Base-by-base conservation (phyloP, 108 stramenopile species). In the Nitzschia inconspicua region DNA sequence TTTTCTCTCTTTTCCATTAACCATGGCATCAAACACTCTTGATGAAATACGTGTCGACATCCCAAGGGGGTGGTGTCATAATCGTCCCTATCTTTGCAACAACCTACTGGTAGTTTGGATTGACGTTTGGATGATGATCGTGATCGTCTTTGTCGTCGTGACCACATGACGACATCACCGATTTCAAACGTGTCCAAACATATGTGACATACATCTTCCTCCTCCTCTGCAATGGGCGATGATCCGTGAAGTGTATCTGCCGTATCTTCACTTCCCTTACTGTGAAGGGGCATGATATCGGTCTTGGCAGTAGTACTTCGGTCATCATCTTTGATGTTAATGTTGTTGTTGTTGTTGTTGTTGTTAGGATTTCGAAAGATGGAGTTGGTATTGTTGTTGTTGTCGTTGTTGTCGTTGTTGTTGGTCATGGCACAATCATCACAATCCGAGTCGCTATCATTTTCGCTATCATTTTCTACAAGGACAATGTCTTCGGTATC, bases 1-100 rank as follows among this genome's bases (percentile, higher is more conserved):
- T 74, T 65, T 53, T 74, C 64, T n/a, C 65, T 58, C 19, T 39
- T 30, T 18, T 66, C 52, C 25, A 60, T 46, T 30, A 74, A 42
- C 73, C 73, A 74, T 18, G 43, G 65, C 10, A 41, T 14, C 19
- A 74, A 52, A 42, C 73, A 74, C 25, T 66, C 66, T n/a, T 48
- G 18, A 34, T 74, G 73, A 59, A 59, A 74, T 19, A 67, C 73
- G 49, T 74, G 73, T 18, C 28, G 39, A 35, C 73, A 74, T 16
- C 16, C 28, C 7, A 41, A 20, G 30, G 23, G 19, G 43, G 24
- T 51, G 0, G 50, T 2, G 3, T 26, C 18, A 14, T 18, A 29
- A 0, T 14, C 10, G 8, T 27, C 1, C 10, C 25, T 24, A 18
- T 18, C 26, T 14, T 14, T 6, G 14, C 18, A 14, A 6, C 23